Conservation (phyloP, 108 stramenopile genomes). For the Skeletonema marinoi region DNA sequence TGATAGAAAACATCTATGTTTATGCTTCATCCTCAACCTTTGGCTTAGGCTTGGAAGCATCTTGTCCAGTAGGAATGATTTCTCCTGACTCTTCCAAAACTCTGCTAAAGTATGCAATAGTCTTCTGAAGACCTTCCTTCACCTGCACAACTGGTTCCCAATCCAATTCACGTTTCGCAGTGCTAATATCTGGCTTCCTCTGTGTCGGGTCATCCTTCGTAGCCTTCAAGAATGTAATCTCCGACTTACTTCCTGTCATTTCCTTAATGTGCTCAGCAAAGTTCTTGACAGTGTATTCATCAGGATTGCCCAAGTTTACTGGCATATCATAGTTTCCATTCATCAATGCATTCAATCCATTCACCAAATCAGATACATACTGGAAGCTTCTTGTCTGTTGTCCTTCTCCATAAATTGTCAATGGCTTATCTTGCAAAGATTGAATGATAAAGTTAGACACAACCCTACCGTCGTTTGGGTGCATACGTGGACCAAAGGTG, state of each 20-base stretch:
- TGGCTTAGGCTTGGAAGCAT: conserved; percentile 46
- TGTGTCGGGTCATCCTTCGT: conserved; percentile 93
- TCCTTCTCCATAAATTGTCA: conserved; percentile 98
- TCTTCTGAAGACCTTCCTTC: conserved; percentile 85
- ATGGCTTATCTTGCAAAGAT: conserved; percentile 91
- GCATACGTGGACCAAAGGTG: conserved; percentile 98
- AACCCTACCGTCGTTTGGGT: conserved; percentile 99
- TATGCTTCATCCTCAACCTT: conserved; percentile 23
- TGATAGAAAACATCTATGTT: neutral
- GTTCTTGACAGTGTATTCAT: conserved; percentile 94
- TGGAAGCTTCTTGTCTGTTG: conserved; percentile 98
- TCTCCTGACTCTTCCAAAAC: conserved; percentile 87
- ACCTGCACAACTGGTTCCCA: conserved; percentile 94
- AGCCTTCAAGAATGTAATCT: conserved; percentile 77
- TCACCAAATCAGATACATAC: conserved; percentile 96
- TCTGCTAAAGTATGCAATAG: conserved; percentile 92
- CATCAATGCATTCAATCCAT: conserved; percentile 97
- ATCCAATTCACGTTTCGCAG: conserved; percentile 87
- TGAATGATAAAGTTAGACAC: conserved; percentile 99
- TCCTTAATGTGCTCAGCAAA: conserved; percentile 89
- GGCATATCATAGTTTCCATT: conserved; percentile 90
- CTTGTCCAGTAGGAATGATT: conserved; percentile 91
- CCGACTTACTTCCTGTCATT: conserved; percentile 64
- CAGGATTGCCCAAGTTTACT: conserved; percentile 98
- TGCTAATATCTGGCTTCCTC: conserved; percentile 93